Conservation (phyloP, 345 rosid genomes). For the Eucalyptus sp. region DNA sequence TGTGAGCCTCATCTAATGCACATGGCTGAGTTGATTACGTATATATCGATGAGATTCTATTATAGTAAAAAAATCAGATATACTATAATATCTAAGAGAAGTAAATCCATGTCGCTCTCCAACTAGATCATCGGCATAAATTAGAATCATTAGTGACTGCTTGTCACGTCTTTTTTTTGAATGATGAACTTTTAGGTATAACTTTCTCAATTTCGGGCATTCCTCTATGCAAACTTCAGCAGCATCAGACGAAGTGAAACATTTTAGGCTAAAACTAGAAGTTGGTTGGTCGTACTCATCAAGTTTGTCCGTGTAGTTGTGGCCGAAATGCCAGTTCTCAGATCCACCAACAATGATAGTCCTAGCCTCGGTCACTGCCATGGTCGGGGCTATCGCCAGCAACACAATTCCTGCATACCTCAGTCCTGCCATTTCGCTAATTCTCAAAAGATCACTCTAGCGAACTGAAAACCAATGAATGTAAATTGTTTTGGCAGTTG, state of each 20-base stretch:
- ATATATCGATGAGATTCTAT: background rate
- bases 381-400: background rate
- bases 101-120: background rate
- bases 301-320: constrained; percentile 4
- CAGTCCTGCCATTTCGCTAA: background rate
- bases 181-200: background rate
- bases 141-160: background rate
- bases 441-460: background rate
- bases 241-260: background rate
- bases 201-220: background rate
- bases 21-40: background rate
- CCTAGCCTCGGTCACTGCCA: background rate
- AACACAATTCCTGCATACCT: background rate
- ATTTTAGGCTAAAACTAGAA: too few species aligned
- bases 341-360: constrained; percentile 5
- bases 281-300: background rate
- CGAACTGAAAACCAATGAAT: background rate
- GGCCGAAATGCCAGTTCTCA: constrained; percentile 3
- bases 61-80: background rate
- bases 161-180: background rate
- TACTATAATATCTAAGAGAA: background rate
- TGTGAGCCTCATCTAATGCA: background rate
- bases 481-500: background rate
- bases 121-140: background rate
- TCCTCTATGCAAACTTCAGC: too few species aligned